phyloP scores from a whole-genome alignment of 108 stramenopile genomes.

The Ochromonas danica region DNA sequence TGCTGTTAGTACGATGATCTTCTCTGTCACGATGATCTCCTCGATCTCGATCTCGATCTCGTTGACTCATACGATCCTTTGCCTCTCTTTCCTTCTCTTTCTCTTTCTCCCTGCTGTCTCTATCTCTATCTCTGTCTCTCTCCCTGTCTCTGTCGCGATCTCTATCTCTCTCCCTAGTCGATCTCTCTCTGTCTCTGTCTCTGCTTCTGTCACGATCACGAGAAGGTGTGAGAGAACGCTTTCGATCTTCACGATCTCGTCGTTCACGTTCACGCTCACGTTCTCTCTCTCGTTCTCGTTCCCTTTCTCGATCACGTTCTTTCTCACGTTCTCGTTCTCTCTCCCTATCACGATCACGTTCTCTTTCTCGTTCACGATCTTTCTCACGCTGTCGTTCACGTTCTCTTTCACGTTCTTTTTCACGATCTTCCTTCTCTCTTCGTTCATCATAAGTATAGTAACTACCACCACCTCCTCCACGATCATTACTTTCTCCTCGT shows the following conservation, averaged over 20 bases:
- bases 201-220: not conserved
- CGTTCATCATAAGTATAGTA: not conserved
- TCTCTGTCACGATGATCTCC: not conserved
- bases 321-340: not conserved
- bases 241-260: not conserved
- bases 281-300: not conserved
- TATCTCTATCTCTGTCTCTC: not conserved
- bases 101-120: not conserved
- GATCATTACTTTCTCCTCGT: not conserved
- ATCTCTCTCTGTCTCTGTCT: too few species aligned
- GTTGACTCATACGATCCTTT: not conserved
- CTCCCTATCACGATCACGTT: not conserved
- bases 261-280: not conserved
- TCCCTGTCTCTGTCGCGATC: constrained; percentile 32
- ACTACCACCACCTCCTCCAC: not conserved
- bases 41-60: not conserved
- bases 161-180: constrained; percentile 35
- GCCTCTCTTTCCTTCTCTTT: not conserved
- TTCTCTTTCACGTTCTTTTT: not conserved
- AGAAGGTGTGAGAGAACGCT: not conserved
- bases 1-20: not conserved
- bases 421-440: not conserved
- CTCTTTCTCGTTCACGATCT: not conserved
- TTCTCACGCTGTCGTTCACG: not conserved
- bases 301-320: not conserved